Percentiles rank a stretch among this genome's conserved stretches.
These are phyloP conservation scores for Angomonas ambiguus DNA, from an alignment of 208 protist species.

Conservation along the genomic window DNA sequence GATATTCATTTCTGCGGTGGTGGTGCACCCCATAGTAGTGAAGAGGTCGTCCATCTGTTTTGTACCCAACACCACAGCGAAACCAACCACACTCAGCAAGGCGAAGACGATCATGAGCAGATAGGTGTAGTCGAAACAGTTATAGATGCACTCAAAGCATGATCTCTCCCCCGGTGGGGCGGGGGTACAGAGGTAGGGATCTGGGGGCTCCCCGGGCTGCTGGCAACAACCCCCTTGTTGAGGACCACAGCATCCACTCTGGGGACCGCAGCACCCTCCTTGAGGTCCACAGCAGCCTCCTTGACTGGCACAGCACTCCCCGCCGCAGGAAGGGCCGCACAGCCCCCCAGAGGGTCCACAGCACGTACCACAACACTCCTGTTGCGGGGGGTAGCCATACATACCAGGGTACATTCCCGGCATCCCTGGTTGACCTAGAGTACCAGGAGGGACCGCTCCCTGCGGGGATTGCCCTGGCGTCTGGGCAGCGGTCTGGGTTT, in stretches of 20 bases:
- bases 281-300: not conserved
- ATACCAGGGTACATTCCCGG: not conserved
- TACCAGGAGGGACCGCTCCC: not conserved
- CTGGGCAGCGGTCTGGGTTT: not conserved
- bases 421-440: not conserved
- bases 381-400: conserved; percentile 2
- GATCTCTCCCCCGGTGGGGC: conserved; percentile 19
- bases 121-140: conserved; percentile 69
- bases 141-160: conserved; percentile 38
- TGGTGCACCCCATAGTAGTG: conserved; percentile 28
- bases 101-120: conserved; percentile 46
- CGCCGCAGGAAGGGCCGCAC: not conserved
- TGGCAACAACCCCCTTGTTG: conserved; percentile 19
- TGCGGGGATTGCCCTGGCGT: too few relatives aligned
- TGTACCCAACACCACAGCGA: conserved; percentile 40
- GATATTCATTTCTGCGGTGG: conserved; percentile 29
- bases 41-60: conserved; percentile 53
- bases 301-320: not conserved
- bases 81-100: conserved; percentile 42
- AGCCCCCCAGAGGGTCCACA: not conserved
- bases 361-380: conserved; percentile 23
- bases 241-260: conserved; percentile 2
- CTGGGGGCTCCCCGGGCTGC: conserved; percentile 35
- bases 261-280: conserved; percentile 6
- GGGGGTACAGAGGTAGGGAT: conserved; percentile 58